Percentiles rank a stretch among this genome's conserved stretches.
phyloP scores from a whole-genome alignment of 2,329 filamentous ascomycete species.

The Graphilbum ipis-grandicollis region DNA sequence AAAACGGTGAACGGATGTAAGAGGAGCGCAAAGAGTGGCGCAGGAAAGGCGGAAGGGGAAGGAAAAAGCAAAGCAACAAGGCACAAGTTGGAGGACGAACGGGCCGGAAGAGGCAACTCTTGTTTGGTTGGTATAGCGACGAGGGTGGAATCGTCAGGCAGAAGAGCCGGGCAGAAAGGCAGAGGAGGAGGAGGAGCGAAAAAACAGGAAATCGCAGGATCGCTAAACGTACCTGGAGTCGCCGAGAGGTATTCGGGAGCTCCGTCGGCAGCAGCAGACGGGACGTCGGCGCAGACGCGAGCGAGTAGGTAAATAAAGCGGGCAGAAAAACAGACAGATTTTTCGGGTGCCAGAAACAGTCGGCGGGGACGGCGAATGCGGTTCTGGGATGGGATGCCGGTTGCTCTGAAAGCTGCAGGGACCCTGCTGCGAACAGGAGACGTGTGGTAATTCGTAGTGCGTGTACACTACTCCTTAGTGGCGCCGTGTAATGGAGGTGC shows the following conservation, averaged over 20 bases:
- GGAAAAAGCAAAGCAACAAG: background rate
- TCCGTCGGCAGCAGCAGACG: background rate
- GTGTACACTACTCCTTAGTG: background rate
- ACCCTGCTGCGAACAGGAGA: background rate
- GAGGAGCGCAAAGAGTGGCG: background rate
- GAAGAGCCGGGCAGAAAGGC: too few relatives aligned
- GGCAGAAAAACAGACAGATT: background rate
- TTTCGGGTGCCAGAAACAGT: background rate
- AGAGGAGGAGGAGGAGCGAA: too few relatives aligned
- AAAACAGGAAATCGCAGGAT: too few relatives aligned
- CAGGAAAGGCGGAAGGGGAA: background rate
- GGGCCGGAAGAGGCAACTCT: too few relatives aligned
- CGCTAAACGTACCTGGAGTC: too few relatives aligned
- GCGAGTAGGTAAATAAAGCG: background rate
- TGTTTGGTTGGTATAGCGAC: too few relatives aligned
- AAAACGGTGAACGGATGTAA: background rate
- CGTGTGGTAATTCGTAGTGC: too few relatives aligned
- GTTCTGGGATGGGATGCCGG: conserved; percentile 1
- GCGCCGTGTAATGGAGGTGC: background rate
- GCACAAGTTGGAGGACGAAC: too few relatives aligned
- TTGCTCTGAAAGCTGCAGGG: conserved; percentile 1
- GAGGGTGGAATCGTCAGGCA: too few relatives aligned
- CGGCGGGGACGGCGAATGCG: conserved; percentile 2
- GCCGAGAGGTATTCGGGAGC: too few relatives aligned
- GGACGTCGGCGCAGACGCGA: too few relatives aligned